Evolutionary conservation across 305 asterid genomes (phyloP).

Genomic region (Rubia peregrina): DNA sequence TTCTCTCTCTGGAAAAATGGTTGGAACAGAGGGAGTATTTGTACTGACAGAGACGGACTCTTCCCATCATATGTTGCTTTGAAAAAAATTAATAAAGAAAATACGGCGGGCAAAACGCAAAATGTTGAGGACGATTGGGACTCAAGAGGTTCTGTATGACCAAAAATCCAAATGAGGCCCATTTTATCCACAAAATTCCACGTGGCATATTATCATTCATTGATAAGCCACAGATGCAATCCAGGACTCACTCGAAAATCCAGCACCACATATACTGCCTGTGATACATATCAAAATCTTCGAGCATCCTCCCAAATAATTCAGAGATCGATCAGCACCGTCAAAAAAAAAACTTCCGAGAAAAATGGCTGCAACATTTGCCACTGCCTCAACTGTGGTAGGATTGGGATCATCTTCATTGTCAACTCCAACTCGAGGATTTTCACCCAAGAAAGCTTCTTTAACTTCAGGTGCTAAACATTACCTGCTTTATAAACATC

Average conservation of each 20-base stretch:
- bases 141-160: neutral
- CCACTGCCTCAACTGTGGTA: constrained; percentile 43
- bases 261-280: constrained; percentile 32
- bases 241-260: constrained; percentile 27
- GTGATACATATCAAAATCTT: constrained; percentile 12
- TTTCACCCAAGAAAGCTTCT: constrained; percentile 37
- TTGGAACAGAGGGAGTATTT: too few species aligned
- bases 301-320: neutral
- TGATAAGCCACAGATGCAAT: constrained; percentile 44
- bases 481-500: neutral
- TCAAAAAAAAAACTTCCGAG: neutral
- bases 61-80: too few species aligned
- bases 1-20: too few species aligned
- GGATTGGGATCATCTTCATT: constrained; percentile 58
- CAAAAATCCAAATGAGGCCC: constrained; percentile 25
- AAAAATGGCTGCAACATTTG: constrained; percentile 43
- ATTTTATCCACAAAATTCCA: constrained; percentile 65
- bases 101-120: too few species aligned
- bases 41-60: too few species aligned
- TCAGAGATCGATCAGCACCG: neutral
- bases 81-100: too few species aligned
- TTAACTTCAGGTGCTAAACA: constrained; percentile 47
- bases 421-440: constrained; percentile 23
- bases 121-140: neutral
- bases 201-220: constrained; percentile 51